phyloP scores from a whole-genome alignment of 768 basidiomycete species.

The Leucocoprinus sp. region DNA sequence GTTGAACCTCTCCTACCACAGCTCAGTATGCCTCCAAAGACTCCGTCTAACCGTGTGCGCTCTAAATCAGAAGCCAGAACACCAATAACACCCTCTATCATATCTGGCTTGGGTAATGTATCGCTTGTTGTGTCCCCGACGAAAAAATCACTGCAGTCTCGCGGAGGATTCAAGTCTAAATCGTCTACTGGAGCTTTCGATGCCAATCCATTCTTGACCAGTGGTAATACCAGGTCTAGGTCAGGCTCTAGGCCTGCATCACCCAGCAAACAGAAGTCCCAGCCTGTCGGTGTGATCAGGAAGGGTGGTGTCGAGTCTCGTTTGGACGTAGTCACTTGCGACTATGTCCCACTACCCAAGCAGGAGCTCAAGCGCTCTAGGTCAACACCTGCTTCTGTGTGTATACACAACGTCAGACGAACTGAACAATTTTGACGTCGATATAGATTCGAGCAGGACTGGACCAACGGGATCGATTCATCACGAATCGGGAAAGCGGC shows the following conservation, averaged over 20 bases:
- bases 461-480: conserved; percentile 59
- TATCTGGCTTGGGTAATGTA: conserved; percentile 32
- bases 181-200: neutral
- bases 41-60: conserved; percentile 35
- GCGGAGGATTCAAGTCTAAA: conserved; percentile 8
- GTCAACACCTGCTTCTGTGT: conserved; percentile 58
- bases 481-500: conserved; percentile 45
- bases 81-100: conserved; percentile 39
- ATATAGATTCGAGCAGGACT: conserved; percentile 36
- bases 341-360: conserved; percentile 64
- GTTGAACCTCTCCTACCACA: neutral
- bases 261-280: conserved; percentile 13
- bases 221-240: conserved; percentile 10
- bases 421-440: too few relatives aligned
- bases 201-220: conserved; percentile 2
- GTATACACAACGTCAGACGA: too few relatives aligned
- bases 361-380: conserved; percentile 62
- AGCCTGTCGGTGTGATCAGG: conserved; percentile 51
- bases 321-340: conserved; percentile 67
- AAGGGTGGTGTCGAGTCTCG: conserved; percentile 73
- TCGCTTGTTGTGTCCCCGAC: conserved; percentile 28
- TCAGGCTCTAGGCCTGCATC: conserved; percentile 22
- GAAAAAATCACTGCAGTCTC: conserved; percentile 20
- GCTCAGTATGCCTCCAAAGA: conserved; percentile 30
- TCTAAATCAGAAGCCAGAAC: conserved; percentile 43